phyloP scores from a whole-genome alignment of 1,284 basidiomycete genomes.

The Ganoderma boninense region DNA sequence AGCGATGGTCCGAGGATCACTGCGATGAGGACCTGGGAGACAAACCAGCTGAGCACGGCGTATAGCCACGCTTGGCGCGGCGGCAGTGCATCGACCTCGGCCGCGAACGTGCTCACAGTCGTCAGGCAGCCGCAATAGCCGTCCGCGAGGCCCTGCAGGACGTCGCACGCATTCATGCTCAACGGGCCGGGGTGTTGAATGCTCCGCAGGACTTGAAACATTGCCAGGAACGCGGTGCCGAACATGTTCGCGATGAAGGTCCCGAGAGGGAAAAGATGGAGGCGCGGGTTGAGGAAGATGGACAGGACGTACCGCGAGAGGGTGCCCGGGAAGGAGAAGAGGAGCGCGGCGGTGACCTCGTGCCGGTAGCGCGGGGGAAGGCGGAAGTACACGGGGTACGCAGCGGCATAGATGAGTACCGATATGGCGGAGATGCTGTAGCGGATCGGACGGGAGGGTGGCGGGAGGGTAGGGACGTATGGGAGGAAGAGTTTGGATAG shows the following conservation, averaged over 20 bases:
- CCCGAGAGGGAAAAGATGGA: constrained; percentile 80
- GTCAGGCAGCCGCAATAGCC: constrained; percentile 97
- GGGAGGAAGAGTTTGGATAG: constrained; percentile 54
- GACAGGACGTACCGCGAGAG: constrained; percentile 87
- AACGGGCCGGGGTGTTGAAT: constrained; percentile 47
- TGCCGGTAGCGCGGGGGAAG: constrained; percentile 78
- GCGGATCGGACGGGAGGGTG: constrained; percentile 52
- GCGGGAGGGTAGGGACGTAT: constrained; percentile 48
- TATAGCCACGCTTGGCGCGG: constrained; percentile 72
- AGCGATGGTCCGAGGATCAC: constrained; percentile 80
- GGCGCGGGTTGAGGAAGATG: constrained; percentile 71
- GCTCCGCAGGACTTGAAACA: constrained; percentile 78
- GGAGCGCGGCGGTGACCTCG: constrained; percentile 85
- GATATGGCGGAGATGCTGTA: constrained; percentile 57
- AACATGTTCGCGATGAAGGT: constrained; percentile 89
- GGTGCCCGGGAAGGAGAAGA: constrained; percentile 92
- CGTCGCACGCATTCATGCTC: constrained; percentile 66
- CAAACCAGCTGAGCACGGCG: constrained; percentile 70
- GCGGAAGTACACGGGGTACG: constrained; percentile 82
- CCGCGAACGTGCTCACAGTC: constrained; percentile 93
- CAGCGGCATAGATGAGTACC: constrained; percentile 68
- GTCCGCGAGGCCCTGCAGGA: constrained; percentile 84
- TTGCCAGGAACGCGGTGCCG: constrained; percentile 80
- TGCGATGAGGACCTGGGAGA: constrained; percentile 78
- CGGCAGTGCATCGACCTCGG: constrained; percentile 75